Evolutionary conservation across 202 grass and related monocot genomes (phyloP).

Genomic region (Setaria viridis): DNA sequence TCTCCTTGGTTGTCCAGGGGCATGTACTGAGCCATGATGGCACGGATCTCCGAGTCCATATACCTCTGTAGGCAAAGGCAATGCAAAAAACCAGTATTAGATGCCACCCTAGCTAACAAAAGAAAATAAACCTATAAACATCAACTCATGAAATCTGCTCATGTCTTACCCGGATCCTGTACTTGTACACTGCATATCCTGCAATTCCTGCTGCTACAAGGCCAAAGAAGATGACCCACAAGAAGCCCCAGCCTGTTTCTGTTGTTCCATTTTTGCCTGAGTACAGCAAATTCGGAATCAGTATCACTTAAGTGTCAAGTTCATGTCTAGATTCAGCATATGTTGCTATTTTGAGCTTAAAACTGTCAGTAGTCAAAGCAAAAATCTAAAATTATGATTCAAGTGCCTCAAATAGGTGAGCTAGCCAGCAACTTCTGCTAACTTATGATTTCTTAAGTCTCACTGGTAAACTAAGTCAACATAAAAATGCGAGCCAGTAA

Average conservation of each 20-base stretch:
- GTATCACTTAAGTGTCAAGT: background rate
- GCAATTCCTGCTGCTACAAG: constrained; percentile 64
- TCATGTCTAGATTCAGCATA: background rate
- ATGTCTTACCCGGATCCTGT: constrained; percentile 71
- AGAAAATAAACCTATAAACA: background rate
- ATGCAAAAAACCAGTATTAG: constrained; percentile 10
- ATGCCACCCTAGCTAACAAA: background rate
- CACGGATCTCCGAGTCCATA: constrained; percentile 90
- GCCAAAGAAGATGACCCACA: constrained; percentile 73
- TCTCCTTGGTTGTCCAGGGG: constrained; percentile 84
- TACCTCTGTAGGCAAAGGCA: constrained; percentile 56
- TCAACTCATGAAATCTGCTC: background rate
- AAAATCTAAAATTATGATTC: background rate
- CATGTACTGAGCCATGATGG: constrained; percentile 96
- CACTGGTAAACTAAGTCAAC: background rate
- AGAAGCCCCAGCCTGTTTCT: constrained; percentile 70
- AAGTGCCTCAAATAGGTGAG: background rate
- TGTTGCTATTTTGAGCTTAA: background rate
- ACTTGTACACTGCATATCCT: constrained; percentile 79
- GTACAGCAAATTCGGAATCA: background rate
- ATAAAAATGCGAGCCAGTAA: background rate
- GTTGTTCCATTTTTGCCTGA: constrained; percentile 64
- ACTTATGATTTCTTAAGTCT: background rate
- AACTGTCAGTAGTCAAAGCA: background rate
- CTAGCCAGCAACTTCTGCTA: background rate